Evolutionary conservation across 495 filamentous ascomycete species (phyloP).

Genomic region (Tuber brumale): DNA sequence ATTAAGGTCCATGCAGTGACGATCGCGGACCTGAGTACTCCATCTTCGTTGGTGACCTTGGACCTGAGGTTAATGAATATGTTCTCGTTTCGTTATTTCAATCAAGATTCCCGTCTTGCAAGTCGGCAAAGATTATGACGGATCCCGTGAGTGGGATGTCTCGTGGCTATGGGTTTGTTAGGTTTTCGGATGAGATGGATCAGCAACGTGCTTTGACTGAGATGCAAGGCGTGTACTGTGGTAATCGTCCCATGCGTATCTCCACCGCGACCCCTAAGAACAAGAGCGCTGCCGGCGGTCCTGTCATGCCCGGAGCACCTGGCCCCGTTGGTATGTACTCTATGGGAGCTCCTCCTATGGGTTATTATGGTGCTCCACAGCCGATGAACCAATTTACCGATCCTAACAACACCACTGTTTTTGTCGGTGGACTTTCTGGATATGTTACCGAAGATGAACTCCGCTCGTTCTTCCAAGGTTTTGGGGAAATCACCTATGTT

Average conservation of each 20-base stretch:
- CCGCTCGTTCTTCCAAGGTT: slow-evolving; percentile 98
- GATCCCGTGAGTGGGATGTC: slow-evolving; percentile 97
- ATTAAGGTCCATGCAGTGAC: slow-evolving; percentile 54
- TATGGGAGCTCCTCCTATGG: slow-evolving; percentile 73
- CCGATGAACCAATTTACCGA: slow-evolving; percentile 99
- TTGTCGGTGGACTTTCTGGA: slow-evolving; percentile 92
- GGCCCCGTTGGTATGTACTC: slow-evolving; percentile 51
- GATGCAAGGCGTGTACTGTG: slow-evolving; percentile 99
- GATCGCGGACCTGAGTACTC: slow-evolving; percentile 93
- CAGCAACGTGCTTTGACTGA: slow-evolving; percentile 91
- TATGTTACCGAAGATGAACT: slow-evolving; percentile 99
- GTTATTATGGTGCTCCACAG: slow-evolving; percentile 75
- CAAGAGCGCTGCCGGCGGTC: slow-evolving; percentile 57
- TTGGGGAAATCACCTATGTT: slow-evolving; percentile 99
- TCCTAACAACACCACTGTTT: slow-evolving; percentile 99
- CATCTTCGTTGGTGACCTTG: slow-evolving; percentile 97
- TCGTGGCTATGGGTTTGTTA: slow-evolving; percentile 95
- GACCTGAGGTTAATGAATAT: slow-evolving; percentile 98
- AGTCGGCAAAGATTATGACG: slow-evolving; percentile 99
- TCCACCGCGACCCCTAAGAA: slow-evolving; percentile 98
- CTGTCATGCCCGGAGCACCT: slow-evolving; percentile 51
- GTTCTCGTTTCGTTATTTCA: slow-evolving; percentile 96
- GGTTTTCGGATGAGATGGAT: slow-evolving; percentile 88
- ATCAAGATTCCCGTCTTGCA: slow-evolving; percentile 90
- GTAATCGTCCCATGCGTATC: slow-evolving; percentile 98